phyloP scores from a whole-genome alignment of 257 asterid species.

The Datura wrightii region DNA sequence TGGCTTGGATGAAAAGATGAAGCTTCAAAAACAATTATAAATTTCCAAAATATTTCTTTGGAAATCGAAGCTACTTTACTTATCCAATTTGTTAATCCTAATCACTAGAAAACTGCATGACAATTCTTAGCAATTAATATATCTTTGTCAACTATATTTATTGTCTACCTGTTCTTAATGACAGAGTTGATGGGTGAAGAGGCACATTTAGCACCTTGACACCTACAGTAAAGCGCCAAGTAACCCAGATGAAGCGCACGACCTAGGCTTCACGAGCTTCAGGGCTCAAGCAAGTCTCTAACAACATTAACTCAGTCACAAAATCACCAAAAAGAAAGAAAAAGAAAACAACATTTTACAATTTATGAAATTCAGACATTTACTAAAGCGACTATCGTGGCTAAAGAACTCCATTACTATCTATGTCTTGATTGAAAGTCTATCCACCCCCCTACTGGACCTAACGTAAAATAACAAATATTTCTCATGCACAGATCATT shows the following conservation, averaged over 20 bases:
- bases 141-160: conserved; percentile 16
- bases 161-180: neutral
- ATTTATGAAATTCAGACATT: neutral
- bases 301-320: neutral
- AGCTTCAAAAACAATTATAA: neutral
- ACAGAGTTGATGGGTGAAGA: neutral
- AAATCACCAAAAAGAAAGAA: neutral
- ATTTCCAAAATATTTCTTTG: neutral
- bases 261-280: neutral
- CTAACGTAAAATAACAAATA: neutral
- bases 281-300: neutral
- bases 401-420: conserved; percentile 13
- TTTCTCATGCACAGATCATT: neutral
- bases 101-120: neutral
- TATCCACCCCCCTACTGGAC: neutral
- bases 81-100: neutral
- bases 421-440: neutral
- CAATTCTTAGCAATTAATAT: neutral
- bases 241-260: neutral
- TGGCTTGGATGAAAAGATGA: neutral
- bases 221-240: neutral
- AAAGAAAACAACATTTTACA: neutral
- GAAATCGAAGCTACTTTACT: neutral
- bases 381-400: neutral
- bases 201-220: neutral